These are phyloP conservation scores for Linderniella brevidens DNA, from an alignment of 257 asterid genomes.

Conservation along the genomic window DNA sequence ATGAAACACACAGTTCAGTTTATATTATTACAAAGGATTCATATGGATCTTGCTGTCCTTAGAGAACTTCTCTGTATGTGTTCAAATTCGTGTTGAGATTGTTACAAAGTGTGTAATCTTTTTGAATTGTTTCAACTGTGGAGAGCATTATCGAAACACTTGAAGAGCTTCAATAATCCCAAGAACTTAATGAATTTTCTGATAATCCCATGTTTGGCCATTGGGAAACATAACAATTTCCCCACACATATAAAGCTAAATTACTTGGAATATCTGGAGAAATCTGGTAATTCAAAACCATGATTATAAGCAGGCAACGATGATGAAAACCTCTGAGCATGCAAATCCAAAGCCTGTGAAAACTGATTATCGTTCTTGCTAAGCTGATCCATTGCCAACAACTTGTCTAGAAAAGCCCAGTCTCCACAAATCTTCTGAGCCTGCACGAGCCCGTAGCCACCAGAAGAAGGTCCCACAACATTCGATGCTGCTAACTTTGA, in stretches of 20 bases:
- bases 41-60: no score
- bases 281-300: constrained; percentile 19
- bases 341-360: constrained; percentile 20
- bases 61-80: no score
- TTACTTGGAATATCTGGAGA: constrained; percentile 20
- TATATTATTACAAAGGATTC: not conserved
- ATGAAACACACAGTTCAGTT: not conserved
- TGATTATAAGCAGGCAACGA: constrained; percentile 5
- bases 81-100: no score
- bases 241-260: not conserved
- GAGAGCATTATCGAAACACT: no score
- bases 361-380: constrained; percentile 16
- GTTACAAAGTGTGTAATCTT: no score
- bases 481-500: constrained; percentile 21
- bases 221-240: not conserved
- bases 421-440: no score
- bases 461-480: constrained; percentile 5
- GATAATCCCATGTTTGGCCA: not conserved
- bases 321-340: constrained; percentile 24
- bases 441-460: no score
- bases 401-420: constrained; percentile 58
- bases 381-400: constrained; percentile 31
- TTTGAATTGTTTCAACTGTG: no score
- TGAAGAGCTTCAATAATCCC: no score
- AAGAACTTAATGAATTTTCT: no score